Percentiles rank a stretch among this genome's conserved stretches.
Evolutionary conservation across 768 basidiomycete species (phyloP).

Genomic region (Saitozyma sp.): DNA sequence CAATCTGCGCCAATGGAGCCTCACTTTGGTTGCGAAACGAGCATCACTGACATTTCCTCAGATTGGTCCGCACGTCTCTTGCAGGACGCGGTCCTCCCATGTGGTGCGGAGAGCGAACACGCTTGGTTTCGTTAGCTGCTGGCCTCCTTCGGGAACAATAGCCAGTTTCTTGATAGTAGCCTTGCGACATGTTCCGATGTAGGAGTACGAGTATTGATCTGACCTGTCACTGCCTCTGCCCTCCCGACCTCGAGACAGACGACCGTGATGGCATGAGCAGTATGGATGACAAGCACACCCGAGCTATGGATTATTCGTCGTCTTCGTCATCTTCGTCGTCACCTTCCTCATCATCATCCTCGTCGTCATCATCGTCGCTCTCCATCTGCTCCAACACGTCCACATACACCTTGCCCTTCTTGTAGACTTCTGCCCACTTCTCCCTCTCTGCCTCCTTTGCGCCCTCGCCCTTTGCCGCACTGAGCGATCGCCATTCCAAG

Average conservation of each 20-base stretch:
- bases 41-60: constrained; percentile 1
- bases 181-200: constrained; percentile 35
- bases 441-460: constrained; percentile 63
- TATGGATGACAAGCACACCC: neutral
- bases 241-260: neutral
- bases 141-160: constrained; percentile 36
- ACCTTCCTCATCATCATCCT: constrained; percentile 49
- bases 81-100: constrained; percentile 5
- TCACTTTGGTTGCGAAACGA: neutral
- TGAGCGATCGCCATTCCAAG: constrained; percentile 71
- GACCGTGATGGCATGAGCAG: neutral
- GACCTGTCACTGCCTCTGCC: no score
- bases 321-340: constrained; percentile 52
- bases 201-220: no score
- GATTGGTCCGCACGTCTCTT: neutral
- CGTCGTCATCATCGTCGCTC: constrained; percentile 45
- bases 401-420: constrained; percentile 40
- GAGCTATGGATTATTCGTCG: neutral
- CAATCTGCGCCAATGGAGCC: neutral
- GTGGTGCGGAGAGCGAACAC: constrained; percentile 18
- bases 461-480: constrained; percentile 60
- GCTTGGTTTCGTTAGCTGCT: constrained; percentile 50
- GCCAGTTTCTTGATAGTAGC: constrained; percentile 52
- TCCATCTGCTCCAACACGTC: constrained; percentile 47
- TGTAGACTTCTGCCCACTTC: constrained; percentile 36